Percentiles rank a stretch among this genome's conserved stretches.
Conservation (phyloP, 371 early-diverging fungal species). For the Mortierella sp. region DNA sequence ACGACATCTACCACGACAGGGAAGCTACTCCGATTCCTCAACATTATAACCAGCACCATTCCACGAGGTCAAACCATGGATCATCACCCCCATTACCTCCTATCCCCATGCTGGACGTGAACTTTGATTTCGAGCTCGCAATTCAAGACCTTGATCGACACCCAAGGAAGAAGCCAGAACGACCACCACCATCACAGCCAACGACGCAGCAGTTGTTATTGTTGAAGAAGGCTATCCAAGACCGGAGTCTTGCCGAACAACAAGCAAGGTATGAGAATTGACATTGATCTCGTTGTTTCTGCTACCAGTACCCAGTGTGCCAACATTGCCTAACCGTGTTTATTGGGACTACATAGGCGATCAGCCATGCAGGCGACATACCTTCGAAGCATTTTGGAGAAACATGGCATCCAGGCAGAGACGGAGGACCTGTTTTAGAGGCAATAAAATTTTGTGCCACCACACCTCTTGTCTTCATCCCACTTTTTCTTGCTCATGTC, state of each 20-base stretch:
- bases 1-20: too few species aligned
- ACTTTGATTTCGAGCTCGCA: background rate
- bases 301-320: too few species aligned
- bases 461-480: too few species aligned
- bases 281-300: too few species aligned
- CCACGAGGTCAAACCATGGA: background rate
- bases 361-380: slow-evolving; percentile 3
- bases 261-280: slow-evolving; percentile 17
- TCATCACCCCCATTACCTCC: slow-evolving; percentile 2
- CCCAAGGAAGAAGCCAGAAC: background rate
- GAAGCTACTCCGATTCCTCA: too few species aligned
- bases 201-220: background rate
- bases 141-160: background rate
- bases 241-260: slow-evolving; percentile 10
- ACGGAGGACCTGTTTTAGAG: background rate
- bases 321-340: too few species aligned
- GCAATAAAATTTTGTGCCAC: background rate
- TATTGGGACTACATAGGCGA: background rate
- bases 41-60: background rate
- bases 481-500: background rate
- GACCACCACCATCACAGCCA: background rate
- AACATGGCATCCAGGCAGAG: background rate
- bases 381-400: background rate
- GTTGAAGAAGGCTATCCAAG: slow-evolving; percentile 6
- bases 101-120: background rate